These are phyloP conservation scores for Asterochloris erici DNA, from an alignment of 139 green algal genomes.

Conservation along the genomic window DNA sequence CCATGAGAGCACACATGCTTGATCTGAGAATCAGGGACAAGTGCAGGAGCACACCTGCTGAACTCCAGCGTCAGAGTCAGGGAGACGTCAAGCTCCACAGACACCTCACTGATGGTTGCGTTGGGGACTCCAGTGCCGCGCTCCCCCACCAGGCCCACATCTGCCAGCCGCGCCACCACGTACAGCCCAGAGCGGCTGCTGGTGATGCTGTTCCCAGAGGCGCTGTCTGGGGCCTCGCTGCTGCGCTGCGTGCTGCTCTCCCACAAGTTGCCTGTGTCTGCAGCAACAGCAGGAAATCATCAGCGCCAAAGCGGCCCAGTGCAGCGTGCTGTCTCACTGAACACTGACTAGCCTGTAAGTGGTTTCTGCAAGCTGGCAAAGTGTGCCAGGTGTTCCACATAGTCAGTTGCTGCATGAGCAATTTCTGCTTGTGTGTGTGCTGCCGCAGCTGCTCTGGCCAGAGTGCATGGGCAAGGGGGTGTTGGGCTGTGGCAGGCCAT, in stretches of 20 bases:
- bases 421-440: too few species aligned
- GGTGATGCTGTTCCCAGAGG: not conserved
- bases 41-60: not conserved
- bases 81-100: constrained; percentile 44
- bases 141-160: constrained; percentile 69
- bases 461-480: too few species aligned
- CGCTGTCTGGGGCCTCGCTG: constrained; percentile 2
- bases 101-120: constrained; percentile 56
- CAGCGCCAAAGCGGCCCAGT: too few species aligned
- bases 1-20: not conserved
- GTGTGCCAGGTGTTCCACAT: too few species aligned
- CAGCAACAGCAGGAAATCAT: too few species aligned
- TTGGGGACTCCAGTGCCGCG: constrained; percentile 76
- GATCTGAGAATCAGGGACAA: not conserved
- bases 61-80: constrained; percentile 23
- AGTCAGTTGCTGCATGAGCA: too few species aligned
- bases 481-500: too few species aligned
- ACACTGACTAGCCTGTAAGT: too few species aligned
- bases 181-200: constrained; percentile 33
- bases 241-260: constrained; percentile 4
- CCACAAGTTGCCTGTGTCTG: not conserved
- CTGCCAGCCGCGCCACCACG: constrained; percentile 40
- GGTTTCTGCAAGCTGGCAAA: too few species aligned
- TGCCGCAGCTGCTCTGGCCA: too few species aligned
- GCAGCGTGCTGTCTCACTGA: too few species aligned